Evolutionary conservation across 371 early-diverging fungal species (phyloP).

Genomic region (Syncephalis fuscata): DNA sequence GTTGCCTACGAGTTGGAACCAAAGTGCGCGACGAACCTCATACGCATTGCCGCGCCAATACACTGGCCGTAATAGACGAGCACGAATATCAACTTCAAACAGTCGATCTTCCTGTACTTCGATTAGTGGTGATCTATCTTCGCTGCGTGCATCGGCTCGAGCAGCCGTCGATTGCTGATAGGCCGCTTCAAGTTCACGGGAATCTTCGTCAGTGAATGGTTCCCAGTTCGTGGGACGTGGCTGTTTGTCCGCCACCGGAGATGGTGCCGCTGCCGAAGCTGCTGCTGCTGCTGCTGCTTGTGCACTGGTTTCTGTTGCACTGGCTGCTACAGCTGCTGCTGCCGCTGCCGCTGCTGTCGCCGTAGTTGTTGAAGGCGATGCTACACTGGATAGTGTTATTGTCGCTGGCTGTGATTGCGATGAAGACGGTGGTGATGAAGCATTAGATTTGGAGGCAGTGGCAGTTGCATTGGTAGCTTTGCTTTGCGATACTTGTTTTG

Average conservation of each 20-base stretch:
- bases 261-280: slow-evolving; percentile 3
- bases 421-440: not conserved
- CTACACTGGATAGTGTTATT: not conserved
- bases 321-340: no score
- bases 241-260: not conserved
- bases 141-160: not conserved
- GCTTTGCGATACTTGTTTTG: no score
- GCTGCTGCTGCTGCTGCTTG: slow-evolving; percentile 1
- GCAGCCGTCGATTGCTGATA: slow-evolving; percentile 9
- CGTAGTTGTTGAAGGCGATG: no score
- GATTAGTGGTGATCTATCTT: not conserved
- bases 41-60: slow-evolving; percentile 72
- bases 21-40: slow-evolving; percentile 64
- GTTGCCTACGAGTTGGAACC: slow-evolving; percentile 53
- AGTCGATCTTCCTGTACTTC: slow-evolving; percentile 50
- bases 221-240: slow-evolving; percentile 28
- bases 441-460: not conserved
- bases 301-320: not conserved
- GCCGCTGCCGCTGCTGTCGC: no score
- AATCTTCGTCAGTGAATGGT: slow-evolving; percentile 37
- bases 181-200: slow-evolving; percentile 32
- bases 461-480: not conserved
- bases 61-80: slow-evolving; percentile 14
- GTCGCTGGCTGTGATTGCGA: not conserved
- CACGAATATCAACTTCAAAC: slow-evolving; percentile 56